These are phyloP conservation scores for Gossypium turneri DNA, from an alignment of 345 rosid species.

Conservation along the genomic window DNA sequence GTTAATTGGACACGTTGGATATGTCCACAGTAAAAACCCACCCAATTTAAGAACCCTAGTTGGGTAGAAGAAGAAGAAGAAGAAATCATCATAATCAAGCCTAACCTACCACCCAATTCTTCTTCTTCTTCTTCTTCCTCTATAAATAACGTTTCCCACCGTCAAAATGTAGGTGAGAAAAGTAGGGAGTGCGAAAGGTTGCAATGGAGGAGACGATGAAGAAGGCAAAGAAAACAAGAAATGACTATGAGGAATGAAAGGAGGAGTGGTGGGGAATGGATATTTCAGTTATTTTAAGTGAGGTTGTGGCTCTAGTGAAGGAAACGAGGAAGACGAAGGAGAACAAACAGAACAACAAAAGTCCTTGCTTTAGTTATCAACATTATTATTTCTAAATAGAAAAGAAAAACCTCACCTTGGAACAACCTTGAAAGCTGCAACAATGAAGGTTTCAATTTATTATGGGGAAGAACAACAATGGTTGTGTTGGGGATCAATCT, in stretches of 20 bases:
- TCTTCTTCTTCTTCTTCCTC: no score
- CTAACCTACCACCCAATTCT: no score
- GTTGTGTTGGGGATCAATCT: no score
- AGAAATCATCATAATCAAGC: no score
- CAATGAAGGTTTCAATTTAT: background rate
- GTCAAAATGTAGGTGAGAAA: constrained; percentile 83
- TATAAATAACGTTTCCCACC: no score
- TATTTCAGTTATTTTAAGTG: constrained; percentile 44
- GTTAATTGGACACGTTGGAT: no score
- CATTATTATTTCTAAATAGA: background rate
- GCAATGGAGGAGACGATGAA: constrained; percentile 40
- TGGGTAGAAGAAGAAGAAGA: no score
- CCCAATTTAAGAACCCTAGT: no score
- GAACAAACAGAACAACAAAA: background rate
- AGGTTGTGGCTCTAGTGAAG: constrained; percentile 32
- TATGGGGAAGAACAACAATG: background rate
- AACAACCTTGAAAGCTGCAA: background rate
- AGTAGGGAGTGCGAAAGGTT: constrained; percentile 40
- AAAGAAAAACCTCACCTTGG: background rate
- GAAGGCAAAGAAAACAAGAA: constrained; percentile 45
- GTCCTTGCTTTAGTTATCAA: background rate
- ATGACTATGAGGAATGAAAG: constrained; percentile 31
- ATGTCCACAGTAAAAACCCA: no score
- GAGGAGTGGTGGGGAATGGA: constrained; percentile 36
- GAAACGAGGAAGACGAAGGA: constrained; percentile 33